These are phyloP conservation scores for Suillus alpinus DNA, from an alignment of 768 basidiomycete genomes.

Conservation along the genomic window DNA sequence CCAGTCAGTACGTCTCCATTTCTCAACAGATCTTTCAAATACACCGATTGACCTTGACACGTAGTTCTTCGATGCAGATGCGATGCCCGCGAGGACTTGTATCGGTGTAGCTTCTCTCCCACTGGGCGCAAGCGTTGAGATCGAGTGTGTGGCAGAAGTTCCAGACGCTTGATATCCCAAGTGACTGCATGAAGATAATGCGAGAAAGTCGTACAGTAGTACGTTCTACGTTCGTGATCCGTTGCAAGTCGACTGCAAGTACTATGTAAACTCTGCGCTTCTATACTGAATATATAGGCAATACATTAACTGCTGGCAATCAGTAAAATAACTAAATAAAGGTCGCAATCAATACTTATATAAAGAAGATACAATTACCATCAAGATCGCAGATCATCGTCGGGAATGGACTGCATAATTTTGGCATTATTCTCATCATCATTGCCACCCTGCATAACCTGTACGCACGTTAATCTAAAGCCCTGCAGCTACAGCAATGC, in stretches of 20 bases:
- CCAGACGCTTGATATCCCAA: background rate
- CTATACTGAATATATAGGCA: background rate
- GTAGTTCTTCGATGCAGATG: conserved; percentile 47
- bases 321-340: background rate
- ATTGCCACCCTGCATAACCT: conserved; percentile 5
- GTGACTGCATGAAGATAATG: background rate
- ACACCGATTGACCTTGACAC: background rate
- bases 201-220: background rate
- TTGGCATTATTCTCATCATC: background rate
- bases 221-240: background rate
- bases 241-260: background rate
- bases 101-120: conserved; percentile 55
- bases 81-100: conserved; percentile 56
- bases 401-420: background rate
- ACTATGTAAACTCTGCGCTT: conserved; percentile 1
- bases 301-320: background rate
- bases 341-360: background rate
- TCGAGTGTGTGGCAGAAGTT: conserved; percentile 55
- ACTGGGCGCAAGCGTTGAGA: conserved; percentile 53
- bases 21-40: background rate
- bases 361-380: background rate
- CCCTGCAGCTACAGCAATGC: conserved; percentile 9
- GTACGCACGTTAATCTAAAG: background rate
- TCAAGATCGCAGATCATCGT: background rate
- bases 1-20: conserved; percentile 22